Evolutionary conservation across 768 basidiomycete genomes (phyloP).

Genomic region (Leccinum longicurvipes): DNA sequence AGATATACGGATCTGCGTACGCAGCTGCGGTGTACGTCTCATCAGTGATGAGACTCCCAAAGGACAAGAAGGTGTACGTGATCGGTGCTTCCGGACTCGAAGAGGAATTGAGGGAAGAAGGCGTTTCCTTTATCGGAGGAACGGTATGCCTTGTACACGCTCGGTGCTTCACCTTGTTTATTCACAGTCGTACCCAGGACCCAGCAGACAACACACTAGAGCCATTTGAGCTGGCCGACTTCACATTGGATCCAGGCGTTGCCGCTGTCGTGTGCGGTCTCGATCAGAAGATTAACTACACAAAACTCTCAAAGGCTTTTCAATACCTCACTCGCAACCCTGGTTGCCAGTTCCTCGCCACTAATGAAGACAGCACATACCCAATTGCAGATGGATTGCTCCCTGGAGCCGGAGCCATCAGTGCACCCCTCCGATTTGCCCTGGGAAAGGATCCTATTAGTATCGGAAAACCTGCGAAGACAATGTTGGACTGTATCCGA

Average conservation of each 20-base stretch:
- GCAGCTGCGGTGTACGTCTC: constrained; percentile 83
- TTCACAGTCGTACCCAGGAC: constrained; percentile 49
- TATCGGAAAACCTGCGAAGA: constrained; percentile 87
- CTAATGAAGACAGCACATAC: constrained; percentile 92
- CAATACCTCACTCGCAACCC: constrained; percentile 82
- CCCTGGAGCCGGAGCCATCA: constrained; percentile 84
- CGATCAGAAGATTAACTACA: constrained; percentile 86
- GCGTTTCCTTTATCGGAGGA: constrained; percentile 76
- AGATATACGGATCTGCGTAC: constrained; percentile 95
- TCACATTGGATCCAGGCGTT: constrained; percentile 72
- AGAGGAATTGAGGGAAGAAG: constrained; percentile 89
- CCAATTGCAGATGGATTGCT: constrained; percentile 69
- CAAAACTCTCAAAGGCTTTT: constrained; percentile 90
- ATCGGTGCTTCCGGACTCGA: constrained; percentile 91
- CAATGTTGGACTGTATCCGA: constrained; percentile 92
- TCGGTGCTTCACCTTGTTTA: neutral
- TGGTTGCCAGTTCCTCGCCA: constrained; percentile 80
- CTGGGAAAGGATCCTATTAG: constrained; percentile 67
- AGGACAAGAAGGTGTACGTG: constrained; percentile 92
- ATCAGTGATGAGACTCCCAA: constrained; percentile 83
- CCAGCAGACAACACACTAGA: constrained; percentile 77
- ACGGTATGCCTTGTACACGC: constrained; percentile 51
- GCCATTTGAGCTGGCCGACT: constrained; percentile 64
- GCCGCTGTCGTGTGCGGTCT: constrained; percentile 95
- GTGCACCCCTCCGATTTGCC: constrained; percentile 76